These are phyloP conservation scores for Pelomyxa schiedti DNA, from an alignment of 78 protist genomes.

Conservation along the genomic window DNA sequence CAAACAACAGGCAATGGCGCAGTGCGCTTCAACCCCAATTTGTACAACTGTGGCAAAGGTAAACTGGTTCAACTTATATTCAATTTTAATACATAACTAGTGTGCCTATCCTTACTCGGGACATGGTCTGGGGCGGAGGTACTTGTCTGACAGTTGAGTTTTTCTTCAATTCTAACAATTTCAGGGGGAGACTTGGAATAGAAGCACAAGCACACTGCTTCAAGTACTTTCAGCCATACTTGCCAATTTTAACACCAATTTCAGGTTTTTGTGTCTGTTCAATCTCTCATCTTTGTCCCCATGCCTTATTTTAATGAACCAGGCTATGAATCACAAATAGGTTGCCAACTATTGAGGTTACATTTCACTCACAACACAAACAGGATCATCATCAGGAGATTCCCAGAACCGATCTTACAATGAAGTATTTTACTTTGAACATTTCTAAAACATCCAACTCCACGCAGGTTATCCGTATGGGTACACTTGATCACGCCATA, in stretches of 20 bases:
- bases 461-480: conserved; percentile 20
- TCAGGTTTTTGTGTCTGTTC: conserved; percentile 33
- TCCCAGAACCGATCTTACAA: conserved; percentile 11
- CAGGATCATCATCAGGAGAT: conserved; percentile 15
- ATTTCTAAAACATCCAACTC: too few species aligned
- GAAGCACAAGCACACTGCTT: conserved; percentile 11
- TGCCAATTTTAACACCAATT: not conserved
- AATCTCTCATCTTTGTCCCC: conserved; percentile 26
- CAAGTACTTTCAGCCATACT: too few species aligned
- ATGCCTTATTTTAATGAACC: conserved; percentile 55
- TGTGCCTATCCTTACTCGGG: conserved; percentile 15
- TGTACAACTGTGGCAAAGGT: conserved; percentile 50
- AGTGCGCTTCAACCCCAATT: conserved; percentile 57
- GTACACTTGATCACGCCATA: conserved; percentile 44
- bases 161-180: not conserved
- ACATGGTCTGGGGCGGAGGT: conserved; percentile 2
- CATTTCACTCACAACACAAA: too few species aligned
- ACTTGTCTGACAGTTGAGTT: not conserved
- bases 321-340: conserved; percentile 48
- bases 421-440: too few species aligned
- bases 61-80: not conserved
- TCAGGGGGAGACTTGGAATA: conserved; percentile 21
- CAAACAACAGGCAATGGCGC: conserved; percentile 35
- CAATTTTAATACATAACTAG: not conserved
- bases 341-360: too few species aligned